These are phyloP conservation scores for Leccinum holopus DNA, from an alignment of 1,284 basidiomycete species.

Conservation along the genomic window DNA sequence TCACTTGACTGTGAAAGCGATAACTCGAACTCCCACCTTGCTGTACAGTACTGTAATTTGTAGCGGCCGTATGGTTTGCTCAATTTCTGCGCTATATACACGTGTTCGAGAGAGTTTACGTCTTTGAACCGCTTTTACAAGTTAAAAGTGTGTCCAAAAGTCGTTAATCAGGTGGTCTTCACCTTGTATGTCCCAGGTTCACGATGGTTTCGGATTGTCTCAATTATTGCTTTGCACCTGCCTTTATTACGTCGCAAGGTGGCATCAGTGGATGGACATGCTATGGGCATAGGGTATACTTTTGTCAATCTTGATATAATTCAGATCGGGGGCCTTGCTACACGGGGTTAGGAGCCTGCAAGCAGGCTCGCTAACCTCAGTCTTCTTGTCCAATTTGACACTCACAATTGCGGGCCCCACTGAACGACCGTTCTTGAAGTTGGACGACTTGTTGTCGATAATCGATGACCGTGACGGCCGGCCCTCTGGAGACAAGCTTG, in stretches of 20 bases:
- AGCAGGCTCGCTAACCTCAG: background rate
- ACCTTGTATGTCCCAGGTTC: background rate
- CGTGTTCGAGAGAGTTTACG: background rate
- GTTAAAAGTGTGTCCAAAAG: background rate
- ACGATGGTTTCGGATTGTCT: background rate
- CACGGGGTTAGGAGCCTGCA: background rate
- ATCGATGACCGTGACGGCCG: background rate
- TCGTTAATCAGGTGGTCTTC: background rate
- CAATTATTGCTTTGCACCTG: background rate
- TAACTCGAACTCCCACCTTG: background rate
- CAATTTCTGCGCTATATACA: background rate
- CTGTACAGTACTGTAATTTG: background rate
- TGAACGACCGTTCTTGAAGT: background rate
- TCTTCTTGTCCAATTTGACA: background rate
- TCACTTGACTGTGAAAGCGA: background rate
- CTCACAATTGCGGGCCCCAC: background rate
- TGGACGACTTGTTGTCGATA: background rate
- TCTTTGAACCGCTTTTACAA: background rate
- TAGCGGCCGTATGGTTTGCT: background rate
- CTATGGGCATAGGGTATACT: background rate
- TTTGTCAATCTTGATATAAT: background rate
- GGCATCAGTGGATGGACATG: background rate
- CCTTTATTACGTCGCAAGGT: background rate
- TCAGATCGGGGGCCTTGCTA: background rate
- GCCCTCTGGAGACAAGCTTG: background rate